Evolutionary conservation across 305 asterid species (phyloP).

Genomic region (Fraxinus platypoda): DNA sequence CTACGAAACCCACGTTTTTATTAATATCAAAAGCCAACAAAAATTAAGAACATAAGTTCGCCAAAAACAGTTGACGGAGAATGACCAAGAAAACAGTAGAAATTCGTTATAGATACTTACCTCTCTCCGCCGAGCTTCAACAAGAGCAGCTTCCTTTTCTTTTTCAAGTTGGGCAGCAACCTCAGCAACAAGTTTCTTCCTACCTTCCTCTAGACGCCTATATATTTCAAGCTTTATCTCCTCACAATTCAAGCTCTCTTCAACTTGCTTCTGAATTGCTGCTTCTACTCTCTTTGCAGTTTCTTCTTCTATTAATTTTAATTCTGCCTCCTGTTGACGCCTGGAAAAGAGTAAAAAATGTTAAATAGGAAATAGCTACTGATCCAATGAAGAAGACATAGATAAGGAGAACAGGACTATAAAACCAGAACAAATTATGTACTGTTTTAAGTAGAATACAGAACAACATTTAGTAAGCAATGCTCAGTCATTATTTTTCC

Average conservation of each 20-base stretch:
- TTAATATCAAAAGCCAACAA: neutral
- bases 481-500: conserved; percentile 26
- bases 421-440: conserved; percentile 14
- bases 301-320: conserved; percentile 90
- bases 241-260: conserved; percentile 67
- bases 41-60: neutral
- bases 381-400: conserved; percentile 16
- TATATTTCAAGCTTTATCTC: conserved; percentile 64
- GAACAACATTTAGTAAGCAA: conserved; percentile 23
- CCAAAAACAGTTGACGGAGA: neutral
- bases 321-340: conserved; percentile 92
- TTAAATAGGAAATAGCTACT: conserved; percentile 28
- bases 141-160: conserved; percentile 70
- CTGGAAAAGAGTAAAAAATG: conserved; percentile 46
- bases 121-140: conserved; percentile 69
- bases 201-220: conserved; percentile 72
- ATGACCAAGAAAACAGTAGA: conserved; percentile 1
- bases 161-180: conserved; percentile 83
- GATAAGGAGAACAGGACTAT: conserved; percentile 19
- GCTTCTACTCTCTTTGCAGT: conserved; percentile 80
- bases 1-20: neutral
- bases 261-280: conserved; percentile 73
- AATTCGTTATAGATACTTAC: conserved; percentile 37
- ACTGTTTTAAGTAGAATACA: conserved; percentile 14
- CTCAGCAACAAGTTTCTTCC: conserved; percentile 71